Conservation (phyloP, 306 rosid species). For the Mimosa bimucronata region DNA sequence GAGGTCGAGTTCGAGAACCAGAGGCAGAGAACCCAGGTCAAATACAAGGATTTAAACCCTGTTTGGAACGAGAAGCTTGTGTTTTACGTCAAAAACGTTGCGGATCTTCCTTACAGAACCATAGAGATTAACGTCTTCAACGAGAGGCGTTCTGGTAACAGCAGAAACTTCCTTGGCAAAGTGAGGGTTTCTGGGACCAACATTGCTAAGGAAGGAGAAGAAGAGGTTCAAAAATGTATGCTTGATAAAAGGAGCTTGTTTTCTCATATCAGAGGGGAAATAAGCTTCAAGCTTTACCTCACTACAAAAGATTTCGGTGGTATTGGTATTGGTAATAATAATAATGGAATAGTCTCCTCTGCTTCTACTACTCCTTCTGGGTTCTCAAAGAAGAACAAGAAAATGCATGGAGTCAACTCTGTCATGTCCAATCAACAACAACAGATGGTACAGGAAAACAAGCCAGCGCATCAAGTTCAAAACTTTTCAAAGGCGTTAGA, state of each 20-base stretch:
- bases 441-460: conserved; percentile 40
- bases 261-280: conserved; percentile 67
- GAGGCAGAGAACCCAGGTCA: conserved; percentile 59
- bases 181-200: conserved; percentile 62
- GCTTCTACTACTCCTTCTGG: conserved; percentile 37
- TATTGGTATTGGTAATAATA: neutral
- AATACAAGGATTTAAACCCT: conserved; percentile 60
- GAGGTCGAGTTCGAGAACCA: conserved; percentile 65
- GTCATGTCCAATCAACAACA: conserved; percentile 45
- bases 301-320: conserved; percentile 31
- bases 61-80: conserved; percentile 67
- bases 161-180: conserved; percentile 62
- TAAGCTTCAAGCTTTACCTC: conserved; percentile 59
- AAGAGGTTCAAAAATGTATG: conserved; percentile 43
- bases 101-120: conserved; percentile 64
- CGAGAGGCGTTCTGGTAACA: conserved; percentile 54
- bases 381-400: conserved; percentile 55
- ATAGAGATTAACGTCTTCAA: conserved; percentile 61
- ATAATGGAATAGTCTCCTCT: conserved; percentile 42
- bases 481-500: conserved; percentile 47
- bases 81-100: conserved; percentile 48
- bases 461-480: conserved; percentile 40
- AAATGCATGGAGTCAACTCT: conserved; percentile 44
- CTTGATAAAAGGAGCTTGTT: conserved; percentile 67
- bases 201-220: conserved; percentile 55